Evolutionary conservation across 2,329 filamentous ascomycete genomes (phyloP), one percentile per base, ranked within the genome.

Genomic region (Colletotrichum musae): DNA sequence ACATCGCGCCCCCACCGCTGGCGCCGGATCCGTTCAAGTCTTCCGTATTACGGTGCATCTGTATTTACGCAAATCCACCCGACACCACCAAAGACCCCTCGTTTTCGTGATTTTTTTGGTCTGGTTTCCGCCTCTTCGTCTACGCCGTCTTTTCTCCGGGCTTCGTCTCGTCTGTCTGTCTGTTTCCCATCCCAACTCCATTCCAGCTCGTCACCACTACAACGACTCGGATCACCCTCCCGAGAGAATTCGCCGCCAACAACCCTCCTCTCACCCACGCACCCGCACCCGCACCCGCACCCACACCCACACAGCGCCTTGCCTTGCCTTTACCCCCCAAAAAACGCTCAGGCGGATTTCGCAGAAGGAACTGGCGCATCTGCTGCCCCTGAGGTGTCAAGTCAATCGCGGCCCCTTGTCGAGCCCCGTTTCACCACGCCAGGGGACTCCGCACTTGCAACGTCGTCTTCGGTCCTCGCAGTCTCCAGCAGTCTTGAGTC

Each of bases 351-450:
- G 68, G 64, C 68, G 52, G 64, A 54, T 68, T 58, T 52, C 52
- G 41, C 57, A 63, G 26, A 68, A 61, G 32, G 62, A 62, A 58
- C 43, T 58, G 41, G 58, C 39, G 65, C 62, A 64, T 65, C 63
- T 73, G 69, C 65, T 73, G 72, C 73, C 72, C 70, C 71, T 72
- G 69, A 72, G 68, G 73, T 74, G 70, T 74, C 74, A 72, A 74
- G 66, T 71, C 66, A 66, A 70, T 67, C 64, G 68, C 52, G 57
- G 58, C 68, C 64, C 68, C 68, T 68, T 63, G 68, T 70, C 60
- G 59, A 70, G 68, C 52, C 60, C 59, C 48, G 70, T 72, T 72
- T 72, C 70, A 72, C 60, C 62, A 64, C 70, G 69, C 60, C 62
- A 64, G 68, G 72, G 68, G 32, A 56, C 66, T 69, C 62, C 66